A percentile compares a stretch with the other conserved stretches of the same genome.
Evolutionary conservation across 441 rosid genomes (phyloP).

Genomic region (Populus hybrid): DNA sequence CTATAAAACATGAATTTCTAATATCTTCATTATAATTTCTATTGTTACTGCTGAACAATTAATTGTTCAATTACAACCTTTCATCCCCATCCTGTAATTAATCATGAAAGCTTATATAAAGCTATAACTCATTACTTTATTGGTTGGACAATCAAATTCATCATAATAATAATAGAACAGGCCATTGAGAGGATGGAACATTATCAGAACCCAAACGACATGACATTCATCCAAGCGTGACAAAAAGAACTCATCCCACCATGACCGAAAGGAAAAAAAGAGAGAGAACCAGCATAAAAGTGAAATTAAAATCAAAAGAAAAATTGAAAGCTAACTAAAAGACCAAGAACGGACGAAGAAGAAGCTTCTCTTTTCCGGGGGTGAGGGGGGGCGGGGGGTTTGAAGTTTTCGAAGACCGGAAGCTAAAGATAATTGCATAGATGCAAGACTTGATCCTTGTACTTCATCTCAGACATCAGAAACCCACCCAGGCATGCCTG

Average conservation of each 20-base stretch:
- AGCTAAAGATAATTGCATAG: neutral
- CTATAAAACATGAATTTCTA: too few relatives aligned
- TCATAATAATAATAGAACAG: neutral
- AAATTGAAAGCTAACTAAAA: slow-evolving; percentile 16
- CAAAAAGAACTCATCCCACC: neutral
- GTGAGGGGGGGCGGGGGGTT: too few relatives aligned
- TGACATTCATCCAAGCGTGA: neutral
- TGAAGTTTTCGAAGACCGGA: neutral
- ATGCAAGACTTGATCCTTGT: slow-evolving; percentile 36
- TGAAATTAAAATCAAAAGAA: neutral
- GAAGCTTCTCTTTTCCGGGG: neutral
- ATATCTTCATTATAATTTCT: too few relatives aligned
- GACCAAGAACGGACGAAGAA: neutral
- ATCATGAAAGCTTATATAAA: neutral
- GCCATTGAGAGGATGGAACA: neutral
- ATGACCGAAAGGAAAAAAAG: neutral
- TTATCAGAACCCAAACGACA: neutral
- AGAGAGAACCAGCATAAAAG: neutral
- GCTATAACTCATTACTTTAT: neutral
- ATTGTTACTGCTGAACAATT: too few relatives aligned
- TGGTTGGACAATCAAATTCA: neutral
- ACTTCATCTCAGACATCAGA: slow-evolving; percentile 81
- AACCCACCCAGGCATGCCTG: slow-evolving; percentile 64
- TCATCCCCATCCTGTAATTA: too few relatives aligned
- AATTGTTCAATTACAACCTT: too few relatives aligned